phyloP scores from a whole-genome alignment of 495 filamentous ascomycete genomes.

The Glonium stellatum region DNA sequence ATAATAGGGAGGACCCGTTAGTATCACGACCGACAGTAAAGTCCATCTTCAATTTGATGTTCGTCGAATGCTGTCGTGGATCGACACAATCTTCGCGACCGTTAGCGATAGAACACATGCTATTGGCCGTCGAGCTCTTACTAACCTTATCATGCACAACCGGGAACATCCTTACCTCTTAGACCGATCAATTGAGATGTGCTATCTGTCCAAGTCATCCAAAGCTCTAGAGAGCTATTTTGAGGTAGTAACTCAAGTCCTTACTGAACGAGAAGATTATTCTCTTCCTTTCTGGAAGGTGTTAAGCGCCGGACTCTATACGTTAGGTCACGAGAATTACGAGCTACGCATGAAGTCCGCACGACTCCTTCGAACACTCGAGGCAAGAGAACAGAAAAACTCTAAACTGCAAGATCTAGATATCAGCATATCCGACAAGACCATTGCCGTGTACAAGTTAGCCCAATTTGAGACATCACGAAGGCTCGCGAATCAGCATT shows the following conservation, averaged over 20 bases:
- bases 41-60: slow-evolving; percentile 84
- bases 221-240: slow-evolving; percentile 94
- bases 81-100: slow-evolving; percentile 86
- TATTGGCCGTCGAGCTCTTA: slow-evolving; percentile 85
- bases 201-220: slow-evolving; percentile 68
- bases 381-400: slow-evolving; percentile 74
- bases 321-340: slow-evolving; percentile 81
- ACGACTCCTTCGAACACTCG: slow-evolving; percentile 71
- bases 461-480: slow-evolving; percentile 96
- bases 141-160: slow-evolving; percentile 86
- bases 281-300: slow-evolving; percentile 84
- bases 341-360: slow-evolving; percentile 84
- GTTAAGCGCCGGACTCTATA: slow-evolving; percentile 79
- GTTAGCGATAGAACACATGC: slow-evolving; percentile 81
- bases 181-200: slow-evolving; percentile 79
- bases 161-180: slow-evolving; percentile 74
- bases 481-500: slow-evolving; percentile 76
- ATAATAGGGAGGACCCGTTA: slow-evolving; percentile 71
- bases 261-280: slow-evolving; percentile 73
- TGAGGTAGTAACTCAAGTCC: slow-evolving; percentile 78
- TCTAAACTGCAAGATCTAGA: slow-evolving; percentile 95
- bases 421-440: slow-evolving; percentile 97
- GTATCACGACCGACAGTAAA: slow-evolving; percentile 76
- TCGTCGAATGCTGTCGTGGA: slow-evolving; percentile 85
- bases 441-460: slow-evolving; percentile 92